phyloP scores from a whole-genome alignment of 1,284 basidiomycete species.

The Melampsora americana region DNA sequence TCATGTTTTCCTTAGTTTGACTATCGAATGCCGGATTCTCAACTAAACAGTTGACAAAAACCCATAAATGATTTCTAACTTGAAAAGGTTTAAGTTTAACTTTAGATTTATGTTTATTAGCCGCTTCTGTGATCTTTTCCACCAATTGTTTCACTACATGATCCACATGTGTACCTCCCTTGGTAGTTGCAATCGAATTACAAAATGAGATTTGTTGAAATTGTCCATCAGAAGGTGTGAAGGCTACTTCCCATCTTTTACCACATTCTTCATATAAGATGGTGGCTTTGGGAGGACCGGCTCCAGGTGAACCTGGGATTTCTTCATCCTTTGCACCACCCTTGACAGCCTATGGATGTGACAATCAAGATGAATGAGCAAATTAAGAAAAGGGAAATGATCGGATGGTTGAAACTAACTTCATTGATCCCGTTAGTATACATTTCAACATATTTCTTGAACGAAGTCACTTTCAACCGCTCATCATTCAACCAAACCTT shows the following conservation, averaged over 20 bases:
- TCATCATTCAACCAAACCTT: conserved; percentile 94
- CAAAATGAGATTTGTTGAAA: conserved; percentile 95
- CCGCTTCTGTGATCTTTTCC: conserved; percentile 68
- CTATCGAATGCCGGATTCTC: conserved; percentile 99
- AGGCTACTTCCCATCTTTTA: conserved; percentile 91
- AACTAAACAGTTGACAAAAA: conserved; percentile 93
- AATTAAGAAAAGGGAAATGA: too few species aligned
- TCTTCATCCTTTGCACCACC: conserved; percentile 56
- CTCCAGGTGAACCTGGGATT: conserved; percentile 63
- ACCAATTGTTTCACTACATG: conserved; percentile 84
- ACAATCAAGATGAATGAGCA: conserved; percentile 63
- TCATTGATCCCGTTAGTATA: conserved; percentile 61
- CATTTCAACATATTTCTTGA: conserved; percentile 97
- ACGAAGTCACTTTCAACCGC: conserved; percentile 85
- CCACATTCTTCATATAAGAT: conserved; percentile 79
- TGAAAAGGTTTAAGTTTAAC: conserved; percentile 86
- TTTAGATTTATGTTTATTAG: conserved; percentile 94
- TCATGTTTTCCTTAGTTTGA: conserved; percentile 97
- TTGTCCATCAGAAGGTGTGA: conserved; percentile 84
- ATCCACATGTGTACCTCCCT: conserved; percentile 92
- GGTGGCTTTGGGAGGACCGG: conserved; percentile 69
- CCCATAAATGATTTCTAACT: conserved; percentile 97
- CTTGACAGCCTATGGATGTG: conserved; percentile 53
- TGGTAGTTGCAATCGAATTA: conserved; percentile 95
- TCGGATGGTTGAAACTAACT: conserved; percentile 50